These are phyloP conservation scores for Termitomyces sp. DNA, from an alignment of 768 basidiomycete genomes.

Conservation along the genomic window DNA sequence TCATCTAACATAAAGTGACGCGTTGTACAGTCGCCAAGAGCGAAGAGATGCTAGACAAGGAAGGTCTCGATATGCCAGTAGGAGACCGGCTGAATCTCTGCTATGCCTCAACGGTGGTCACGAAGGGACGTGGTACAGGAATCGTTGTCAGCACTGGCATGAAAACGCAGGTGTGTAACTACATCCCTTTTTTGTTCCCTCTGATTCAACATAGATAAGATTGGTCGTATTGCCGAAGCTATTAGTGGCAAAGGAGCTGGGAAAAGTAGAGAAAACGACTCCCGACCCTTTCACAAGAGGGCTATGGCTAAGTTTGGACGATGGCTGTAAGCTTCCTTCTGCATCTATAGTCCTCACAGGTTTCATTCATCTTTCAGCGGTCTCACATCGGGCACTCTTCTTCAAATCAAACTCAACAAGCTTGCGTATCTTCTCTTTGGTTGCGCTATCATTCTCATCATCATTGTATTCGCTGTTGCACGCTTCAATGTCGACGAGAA, in stretches of 20 bases:
- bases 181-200: not conserved
- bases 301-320: conserved; percentile 16
- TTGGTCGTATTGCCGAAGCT: conserved; percentile 32
- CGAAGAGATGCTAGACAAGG: conserved; percentile 21
- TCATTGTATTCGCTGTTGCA: conserved; percentile 33
- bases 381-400: conserved; percentile 28
- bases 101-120: conserved; percentile 37
- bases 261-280: conserved; percentile 8
- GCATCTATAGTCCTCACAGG: not conserved
- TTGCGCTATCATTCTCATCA: conserved; percentile 28
- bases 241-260: conserved; percentile 23
- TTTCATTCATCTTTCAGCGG: conserved; percentile 18
- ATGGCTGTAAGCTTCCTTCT: conserved; percentile 21
- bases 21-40: conserved; percentile 31
- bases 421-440: conserved; percentile 31
- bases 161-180: conserved; percentile 40
- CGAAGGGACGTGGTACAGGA: conserved; percentile 44
- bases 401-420: conserved; percentile 31
- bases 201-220: conserved; percentile 13
- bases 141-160: conserved; percentile 46
- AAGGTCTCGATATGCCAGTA: conserved; percentile 30
- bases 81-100: conserved; percentile 39
- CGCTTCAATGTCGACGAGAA: conserved; percentile 25
- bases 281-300: conserved; percentile 19
- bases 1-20: not conserved